Percentiles rank a stretch among this genome's conserved stretches.
Evolutionary conservation across 257 asterid species (phyloP).

Genomic region (Verbascum thapsus): DNA sequence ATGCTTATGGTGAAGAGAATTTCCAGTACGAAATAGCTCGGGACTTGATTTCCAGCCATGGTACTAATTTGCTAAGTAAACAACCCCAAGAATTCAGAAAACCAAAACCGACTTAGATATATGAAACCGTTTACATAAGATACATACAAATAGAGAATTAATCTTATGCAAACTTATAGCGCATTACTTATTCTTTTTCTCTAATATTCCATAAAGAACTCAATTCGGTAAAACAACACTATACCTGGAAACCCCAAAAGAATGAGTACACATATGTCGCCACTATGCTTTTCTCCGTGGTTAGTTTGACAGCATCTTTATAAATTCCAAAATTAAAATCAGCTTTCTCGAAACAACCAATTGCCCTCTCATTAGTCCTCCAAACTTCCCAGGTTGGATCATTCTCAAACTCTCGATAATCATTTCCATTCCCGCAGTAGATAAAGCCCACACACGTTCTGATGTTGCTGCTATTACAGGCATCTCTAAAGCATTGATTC

Average conservation of each 20-base stretch:
- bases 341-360: conserved; percentile 59
- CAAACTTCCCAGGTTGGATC: conserved; percentile 50
- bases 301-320: conserved; percentile 57
- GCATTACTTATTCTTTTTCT: too few species aligned
- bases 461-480: conserved; percentile 49
- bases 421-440: conserved; percentile 66
- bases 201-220: too few species aligned
- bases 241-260: conserved; percentile 99
- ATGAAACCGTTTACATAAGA: too few species aligned
- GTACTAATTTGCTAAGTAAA: conserved; percentile 79
- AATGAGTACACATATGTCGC: conserved; percentile 79
- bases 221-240: too few species aligned
- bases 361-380: conserved; percentile 54
- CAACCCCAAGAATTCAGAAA: conserved; percentile 27
- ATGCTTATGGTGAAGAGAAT: conserved; percentile 85
- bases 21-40: conserved; percentile 80
- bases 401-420: conserved; percentile 10
- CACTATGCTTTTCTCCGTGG: conserved; percentile 39
- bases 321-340: conserved; percentile 73
- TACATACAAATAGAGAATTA: too few species aligned
- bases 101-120: too few species aligned
- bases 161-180: too few species aligned
- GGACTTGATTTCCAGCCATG: conserved; percentile 87
- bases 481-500: conserved; percentile 79
- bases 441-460: conserved; percentile 47